Evolutionary conservation across 164 flowering plant species (phyloP), one percentile per base, ranked within the genome.

Genomic region (Vitis rupestris): DNA sequence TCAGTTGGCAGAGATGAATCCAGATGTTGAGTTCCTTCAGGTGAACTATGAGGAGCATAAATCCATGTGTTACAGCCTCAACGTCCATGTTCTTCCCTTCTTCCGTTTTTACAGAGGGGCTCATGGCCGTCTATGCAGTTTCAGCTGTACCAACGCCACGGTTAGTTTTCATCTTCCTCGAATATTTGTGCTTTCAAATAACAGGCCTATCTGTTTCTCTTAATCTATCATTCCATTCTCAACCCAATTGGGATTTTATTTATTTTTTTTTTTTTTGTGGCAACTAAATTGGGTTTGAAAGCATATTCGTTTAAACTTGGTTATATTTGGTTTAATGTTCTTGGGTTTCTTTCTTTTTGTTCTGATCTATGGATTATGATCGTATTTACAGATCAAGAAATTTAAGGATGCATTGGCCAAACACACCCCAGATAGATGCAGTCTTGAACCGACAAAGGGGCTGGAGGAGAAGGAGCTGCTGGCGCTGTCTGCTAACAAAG

Each of bases 91-190:
- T 5, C 87, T 93, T 11, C 98, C 94, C 29, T 93, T 93, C 81
- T 93, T 90, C 73, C 83, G 96, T 14, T 93, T 93, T 61, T 93
- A 93, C 73, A 76, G 94, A 82, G 98, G 98, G 9, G 87, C 94
- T 61, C 86, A 86, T 37, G 96, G 98, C 23, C 96, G 94, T 44
- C 70, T 93, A 0, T 93, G 98, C 74, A 90, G 96, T 83, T 93
- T 93, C 65, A 93, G 98, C 75, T 93, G 98, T 71, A 93, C 94
- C 48, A 90, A 88, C 67, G 93, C 98, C 71, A 93, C 98, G 75
- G 98, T 92, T 64, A 75, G 90, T 85, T 17, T 69, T 50, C 52
- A 10, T 59, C 3, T 31, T 14, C 23, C 17, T 15, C 37, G 59
- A 13, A 15, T 53, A 8, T 30, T 30, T 19, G 3, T 13, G 37